These are phyloP conservation scores for Metschnikowia reukaufii DNA, from an alignment of 805 yeast species.

Conservation along the genomic window DNA sequence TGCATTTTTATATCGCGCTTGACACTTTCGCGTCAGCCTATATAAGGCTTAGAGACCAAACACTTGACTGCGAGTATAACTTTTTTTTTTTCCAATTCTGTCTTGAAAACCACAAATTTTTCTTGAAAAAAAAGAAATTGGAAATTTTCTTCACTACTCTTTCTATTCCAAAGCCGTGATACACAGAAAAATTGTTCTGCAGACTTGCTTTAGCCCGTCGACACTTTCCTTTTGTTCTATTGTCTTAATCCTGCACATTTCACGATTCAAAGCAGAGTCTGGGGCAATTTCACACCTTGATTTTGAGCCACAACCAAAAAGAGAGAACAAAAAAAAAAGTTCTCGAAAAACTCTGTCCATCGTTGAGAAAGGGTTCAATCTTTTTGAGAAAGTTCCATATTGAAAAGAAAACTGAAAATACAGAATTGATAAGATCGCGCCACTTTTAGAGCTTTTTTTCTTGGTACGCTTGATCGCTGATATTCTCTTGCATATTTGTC, in stretches of 20 bases:
- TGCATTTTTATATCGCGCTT: slow-evolving; percentile 1
- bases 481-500: too few species aligned
- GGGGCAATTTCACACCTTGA: background rate
- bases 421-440: too few species aligned
- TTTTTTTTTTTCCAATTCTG: background rate
- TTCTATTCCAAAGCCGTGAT: too few species aligned
- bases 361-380: too few species aligned
- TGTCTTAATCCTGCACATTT: background rate
- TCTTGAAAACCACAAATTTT: background rate
- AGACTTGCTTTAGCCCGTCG: too few species aligned
- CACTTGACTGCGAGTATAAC: background rate
- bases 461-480: background rate
- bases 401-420: too few species aligned
- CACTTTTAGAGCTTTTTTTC: too few species aligned
- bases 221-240: background rate
- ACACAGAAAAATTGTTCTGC: too few species aligned
- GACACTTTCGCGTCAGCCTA: slow-evolving; percentile 4
- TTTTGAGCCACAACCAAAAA: background rate
- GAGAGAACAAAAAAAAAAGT: background rate
- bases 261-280: background rate
- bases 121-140: too few species aligned
- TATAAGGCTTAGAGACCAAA: slow-evolving; percentile 1
- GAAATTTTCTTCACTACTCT: too few species aligned
- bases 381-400: too few species aligned
- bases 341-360: too few species aligned